Base-by-base conservation (phyloP, 2,329 filamentous ascomycete species). In the Trichoderma brevicompactum region DNA sequence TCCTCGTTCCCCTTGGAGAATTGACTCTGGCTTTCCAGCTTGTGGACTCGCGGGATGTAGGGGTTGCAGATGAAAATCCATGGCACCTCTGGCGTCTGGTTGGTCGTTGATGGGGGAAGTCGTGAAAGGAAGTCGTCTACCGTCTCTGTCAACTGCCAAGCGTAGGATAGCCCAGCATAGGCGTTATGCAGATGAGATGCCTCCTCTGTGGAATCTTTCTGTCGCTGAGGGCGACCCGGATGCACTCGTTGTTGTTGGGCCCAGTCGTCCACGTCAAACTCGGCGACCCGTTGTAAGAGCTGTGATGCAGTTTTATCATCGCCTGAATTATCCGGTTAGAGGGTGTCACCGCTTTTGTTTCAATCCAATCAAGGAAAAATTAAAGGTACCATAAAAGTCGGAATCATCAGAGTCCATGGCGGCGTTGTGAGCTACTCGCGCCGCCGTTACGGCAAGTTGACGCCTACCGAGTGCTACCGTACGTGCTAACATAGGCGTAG, bases 31-130 rank as follows among this genome's bases (percentile, higher is more conserved):
- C 75, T 74, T 34, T 72, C 70, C 7, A 65, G 67, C 65, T 75
- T 79, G 50, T 72, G 68, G 15, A 76, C 76, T 5, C 76, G 75
- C 3, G 74, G 72, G 67, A 79, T 80, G 71, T 84, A 83, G 0
- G 89, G 89, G 74, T 92, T 92, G 60, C 83, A 84, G 48, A 91
- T 85, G 79, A 85, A 92, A 54, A 96, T 92, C 90, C 91, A 95
- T 0, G 84, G 83, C 2, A 83, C 80, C 0, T 78, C 70, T 0
- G 71, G 71, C 1, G 75, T 76, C 3, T 77, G 74, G 2, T 80
- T 75, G 1, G 88, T 91, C 1, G 83, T 89, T 3, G 83, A 82
- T 0, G 92, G 91, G 0, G 89, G 89, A 0, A 94, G 80, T 8
- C 92, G 87, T 8, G 78, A 66, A 2, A 95, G 76, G 70, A 96